These are phyloP conservation scores for Starmerella sirachaensis DNA, from an alignment of 805 yeast genomes.

Conservation along the genomic window DNA sequence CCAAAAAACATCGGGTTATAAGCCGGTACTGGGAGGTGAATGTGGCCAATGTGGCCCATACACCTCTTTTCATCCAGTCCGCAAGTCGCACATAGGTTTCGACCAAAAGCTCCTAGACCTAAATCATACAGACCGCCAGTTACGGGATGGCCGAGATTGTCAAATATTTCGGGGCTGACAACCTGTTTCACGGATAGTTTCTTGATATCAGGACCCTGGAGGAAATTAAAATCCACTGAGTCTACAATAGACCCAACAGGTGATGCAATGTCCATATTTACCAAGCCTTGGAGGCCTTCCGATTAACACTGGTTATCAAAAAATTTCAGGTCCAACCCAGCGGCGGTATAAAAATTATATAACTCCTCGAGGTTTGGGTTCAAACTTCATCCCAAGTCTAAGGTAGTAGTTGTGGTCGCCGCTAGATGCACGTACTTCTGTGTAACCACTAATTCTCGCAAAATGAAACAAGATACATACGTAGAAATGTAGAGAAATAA, in stretches of 20 bases:
- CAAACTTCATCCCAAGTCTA: too few species aligned
- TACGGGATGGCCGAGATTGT: constrained; percentile 90
- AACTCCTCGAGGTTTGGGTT: neutral
- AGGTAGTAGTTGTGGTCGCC: too few species aligned
- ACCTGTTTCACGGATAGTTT: constrained; percentile 87
- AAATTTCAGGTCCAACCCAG: too few species aligned
- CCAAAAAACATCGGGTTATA: constrained; percentile 90
- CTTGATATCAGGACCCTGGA: constrained; percentile 71
- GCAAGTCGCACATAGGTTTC: constrained; percentile 87
- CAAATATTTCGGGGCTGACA: constrained; percentile 91
- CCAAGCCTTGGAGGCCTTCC: neutral
- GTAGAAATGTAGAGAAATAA: too few species aligned
- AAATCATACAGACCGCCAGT: constrained; percentile 88
- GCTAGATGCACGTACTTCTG: too few species aligned
- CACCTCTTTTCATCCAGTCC: constrained; percentile 88
- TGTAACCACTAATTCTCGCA: too few species aligned
- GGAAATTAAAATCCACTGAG: constrained; percentile 83
- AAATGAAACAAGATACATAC: too few species aligned
- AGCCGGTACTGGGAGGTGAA: constrained; percentile 89
- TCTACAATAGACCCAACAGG: constrained; percentile 92
- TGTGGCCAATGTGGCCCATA: constrained; percentile 98
- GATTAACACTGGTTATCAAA: neutral
- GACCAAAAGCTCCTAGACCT: constrained; percentile 86
- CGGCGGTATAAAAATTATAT: neutral
- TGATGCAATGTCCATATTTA: constrained; percentile 83